Conservation (phyloP, 2,329 filamentous ascomycete genomes). For the Beauveria brongniartii region DNA sequence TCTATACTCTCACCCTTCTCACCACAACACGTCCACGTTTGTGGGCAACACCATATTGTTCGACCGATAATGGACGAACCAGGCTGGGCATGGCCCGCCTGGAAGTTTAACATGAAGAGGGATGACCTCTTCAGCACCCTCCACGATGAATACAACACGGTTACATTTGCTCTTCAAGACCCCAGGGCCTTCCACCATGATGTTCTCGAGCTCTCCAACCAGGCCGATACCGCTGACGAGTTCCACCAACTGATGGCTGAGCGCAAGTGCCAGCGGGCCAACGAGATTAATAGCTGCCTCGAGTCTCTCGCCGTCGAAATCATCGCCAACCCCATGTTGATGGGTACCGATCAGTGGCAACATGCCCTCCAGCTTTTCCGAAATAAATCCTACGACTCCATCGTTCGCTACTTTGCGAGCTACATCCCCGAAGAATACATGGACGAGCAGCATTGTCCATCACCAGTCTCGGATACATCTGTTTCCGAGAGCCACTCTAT, state of each 20-base stretch:
- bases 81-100: slow-evolving; percentile 46
- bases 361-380: slow-evolving; percentile 51
- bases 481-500: slow-evolving; percentile 14
- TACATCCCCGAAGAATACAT: slow-evolving; percentile 46
- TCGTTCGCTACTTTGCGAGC: slow-evolving; percentile 51
- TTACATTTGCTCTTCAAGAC: slow-evolving; percentile 48
- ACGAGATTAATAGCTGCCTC: slow-evolving; percentile 47
- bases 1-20: slow-evolving; percentile 11
- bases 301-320: slow-evolving; percentile 53
- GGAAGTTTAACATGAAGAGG: slow-evolving; percentile 56
- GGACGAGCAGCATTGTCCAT: slow-evolving; percentile 24
- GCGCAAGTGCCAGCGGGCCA: slow-evolving; percentile 45
- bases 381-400: slow-evolving; percentile 50
- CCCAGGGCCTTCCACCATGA: slow-evolving; percentile 54
- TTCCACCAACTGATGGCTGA: slow-evolving; percentile 46
- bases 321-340: slow-evolving; percentile 49
- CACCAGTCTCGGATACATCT: slow-evolving; percentile 28
- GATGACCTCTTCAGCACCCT: slow-evolving; percentile 50
- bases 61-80: slow-evolving; percentile 44
- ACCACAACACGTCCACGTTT: slow-evolving; percentile 5
- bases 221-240: slow-evolving; percentile 41
- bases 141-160: slow-evolving; percentile 53
- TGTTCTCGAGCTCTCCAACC: slow-evolving; percentile 48
- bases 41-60: slow-evolving; percentile 5
- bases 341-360: slow-evolving; percentile 52